Evolutionary conservation across 257 asterid genomes (phyloP), one percentile per base, ranked within the genome.

Genomic region (Petunia axillaris): DNA sequence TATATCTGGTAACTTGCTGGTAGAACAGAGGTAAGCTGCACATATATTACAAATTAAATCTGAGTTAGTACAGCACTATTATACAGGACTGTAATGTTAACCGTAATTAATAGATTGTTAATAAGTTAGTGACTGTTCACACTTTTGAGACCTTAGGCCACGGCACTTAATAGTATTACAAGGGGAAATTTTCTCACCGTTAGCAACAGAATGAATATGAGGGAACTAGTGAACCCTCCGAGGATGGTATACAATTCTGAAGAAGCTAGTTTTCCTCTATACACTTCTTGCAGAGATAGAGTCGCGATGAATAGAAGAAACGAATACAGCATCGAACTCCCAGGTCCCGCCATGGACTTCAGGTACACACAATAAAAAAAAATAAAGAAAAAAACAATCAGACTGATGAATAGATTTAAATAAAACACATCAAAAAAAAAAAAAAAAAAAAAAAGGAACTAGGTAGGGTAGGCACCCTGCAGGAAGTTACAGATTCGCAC

Each of bases 161-260:
- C 59, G 48, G n/a, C 41, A 68, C 59, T 46, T 70, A 11, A 4
- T 46, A 46, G 25, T 25, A 25, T 8, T 54, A 25, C 25, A 35
- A 70, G 48, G 35, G 40, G 46, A 40, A 15, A 48, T 10, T 62
- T n/a, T 64, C 90, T 83, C 81, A 95, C 99, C 78, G 98, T 91
- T 78, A 89, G 88, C 83, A 93, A 83, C 81, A 85, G 67, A 67
- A 95, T 91, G 87, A 95, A 95, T 79, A 95, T 77, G 84, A 95
- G 83, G 41, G 99, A 92, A 82, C 98, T 93, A 66, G 92, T 90
- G 84, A 95, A 92, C 36, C 99, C 99, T 84, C 99, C 99, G 75
- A 93, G 91, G 87, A 95, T 93, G 8, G 99, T 95, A 82, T 89
- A 91, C 82, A 95, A 86, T 89, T 95, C 97, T 16, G 99, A 89